These are phyloP conservation scores for Mortierella sp. DNA, from an alignment of 371 early-diverging fungal genomes.

Conservation along the genomic window DNA sequence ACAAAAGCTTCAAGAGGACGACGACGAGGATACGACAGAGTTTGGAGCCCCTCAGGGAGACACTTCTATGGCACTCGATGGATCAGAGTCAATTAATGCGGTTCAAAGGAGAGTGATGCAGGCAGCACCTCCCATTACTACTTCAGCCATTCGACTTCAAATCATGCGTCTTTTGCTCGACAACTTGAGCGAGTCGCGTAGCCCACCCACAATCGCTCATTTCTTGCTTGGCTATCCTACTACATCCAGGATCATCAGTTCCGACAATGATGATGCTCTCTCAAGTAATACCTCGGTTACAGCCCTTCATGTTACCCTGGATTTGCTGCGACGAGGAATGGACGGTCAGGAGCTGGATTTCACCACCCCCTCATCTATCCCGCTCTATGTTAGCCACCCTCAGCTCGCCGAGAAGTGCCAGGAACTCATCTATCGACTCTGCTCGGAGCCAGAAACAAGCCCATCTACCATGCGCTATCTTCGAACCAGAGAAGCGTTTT, in stretches of 20 bases:
- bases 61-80: conserved; percentile 29
- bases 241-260: conserved; percentile 49
- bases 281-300: conserved; percentile 53
- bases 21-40: conserved; percentile 51
- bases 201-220: conserved; percentile 83
- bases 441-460: conserved; percentile 75
- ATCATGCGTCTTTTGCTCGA: conserved; percentile 76
- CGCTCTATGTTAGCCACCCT: conserved; percentile 78
- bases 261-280: conserved; percentile 58
- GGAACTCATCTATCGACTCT: conserved; percentile 83
- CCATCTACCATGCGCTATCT: conserved; percentile 82
- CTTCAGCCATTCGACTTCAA: conserved; percentile 72
- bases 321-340: conserved; percentile 68
- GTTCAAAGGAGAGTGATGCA: conserved; percentile 24
- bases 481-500: conserved; percentile 82
- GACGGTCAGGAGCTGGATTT: conserved; percentile 36
- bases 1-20: conserved; percentile 71
- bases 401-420: conserved; percentile 88
- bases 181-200: conserved; percentile 60
- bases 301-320: conserved; percentile 78
- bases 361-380: conserved; percentile 26
- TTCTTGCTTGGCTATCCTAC: conserved; percentile 86
- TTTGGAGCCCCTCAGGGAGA: conserved; percentile 30
- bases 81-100: conserved; percentile 19
- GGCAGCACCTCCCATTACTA: conserved; percentile 34